phyloP scores from a whole-genome alignment of 1,139 yeast species.

The Ogataea hybrid region DNA sequence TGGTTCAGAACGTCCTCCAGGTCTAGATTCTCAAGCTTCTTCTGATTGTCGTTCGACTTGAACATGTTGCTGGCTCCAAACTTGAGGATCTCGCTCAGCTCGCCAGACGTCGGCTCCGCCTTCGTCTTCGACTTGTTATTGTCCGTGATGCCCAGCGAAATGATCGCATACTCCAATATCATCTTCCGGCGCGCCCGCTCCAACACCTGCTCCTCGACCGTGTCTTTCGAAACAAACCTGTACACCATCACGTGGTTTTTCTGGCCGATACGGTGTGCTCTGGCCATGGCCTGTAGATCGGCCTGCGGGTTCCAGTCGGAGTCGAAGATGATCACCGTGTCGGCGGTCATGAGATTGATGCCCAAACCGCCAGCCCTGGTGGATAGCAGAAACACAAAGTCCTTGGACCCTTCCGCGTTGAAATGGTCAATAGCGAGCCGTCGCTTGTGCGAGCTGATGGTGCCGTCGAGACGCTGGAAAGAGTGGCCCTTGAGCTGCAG shows the following conservation, averaged over 20 bases:
- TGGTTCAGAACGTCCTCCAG: conserved; percentile 94
- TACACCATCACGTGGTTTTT: conserved; percentile 97
- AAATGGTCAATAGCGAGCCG: conserved; percentile 94
- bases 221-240: conserved; percentile 93
- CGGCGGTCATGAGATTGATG: conserved; percentile 97
- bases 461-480: conserved; percentile 95
- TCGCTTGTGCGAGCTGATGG: conserved; percentile 91
- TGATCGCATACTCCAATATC: conserved; percentile 97
- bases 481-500: conserved; percentile 84
- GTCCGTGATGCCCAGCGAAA: conserved; percentile 93
- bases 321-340: conserved; percentile 94
- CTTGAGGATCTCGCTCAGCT: conserved; percentile 87
- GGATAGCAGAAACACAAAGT: conserved; percentile 84
- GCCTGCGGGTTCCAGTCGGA: conserved; percentile 99
- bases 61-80: conserved; percentile 99
- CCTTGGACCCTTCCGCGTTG: conserved; percentile 91
- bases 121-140: conserved; percentile 48
- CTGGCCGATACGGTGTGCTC: conserved; percentile 99
- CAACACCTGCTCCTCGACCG: conserved; percentile 94
- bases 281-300: conserved; percentile 98
- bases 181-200: conserved; percentile 97
- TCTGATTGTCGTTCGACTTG: conserved; percentile 79
- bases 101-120: conserved; percentile 78
- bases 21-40: conserved; percentile 91
- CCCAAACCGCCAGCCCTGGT: conserved; percentile 99